Evolutionary conservation across 2,329 filamentous ascomycete species (phyloP), one percentile per base, ranked within the genome.

Genomic region (Pseudogymnoascus sp.): DNA sequence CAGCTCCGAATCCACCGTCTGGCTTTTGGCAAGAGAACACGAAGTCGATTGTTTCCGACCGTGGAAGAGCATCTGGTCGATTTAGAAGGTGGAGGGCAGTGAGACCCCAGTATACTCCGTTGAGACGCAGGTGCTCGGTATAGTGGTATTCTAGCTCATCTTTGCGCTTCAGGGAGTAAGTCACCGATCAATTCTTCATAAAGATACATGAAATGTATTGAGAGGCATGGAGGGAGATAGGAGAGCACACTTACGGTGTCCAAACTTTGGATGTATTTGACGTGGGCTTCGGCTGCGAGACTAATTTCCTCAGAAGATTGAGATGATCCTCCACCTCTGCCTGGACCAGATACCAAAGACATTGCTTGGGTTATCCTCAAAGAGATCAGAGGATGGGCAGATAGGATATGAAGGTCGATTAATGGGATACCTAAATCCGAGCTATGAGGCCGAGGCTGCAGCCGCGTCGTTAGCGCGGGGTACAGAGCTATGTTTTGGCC

Each of bases 81-180:
- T 86, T 84, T 62, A 99, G 84, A 28, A 97, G 81, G 77, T 96
- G 89, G 39, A 97, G 82, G 6, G 93, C 88, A 6, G 87, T 94
- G 62, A 99, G 77, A 12, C 94, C 94, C 94, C 94, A 99, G 75
- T 99, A 99, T 57, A 99, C 83, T 47, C 94, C 94, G 73, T 94
- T 97, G 62, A 99, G 82, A 64, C 94, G 91, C 67, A 99, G 81
- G 73, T 99, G 94, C 75, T 99, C 93, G 12, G 94, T 99, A 72
- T 97, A 81, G 89, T 93, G 97, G 78, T 97, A 99, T 74, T 97
- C 91, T 68, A 96, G 86, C 75, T 97, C 90, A 79, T 97, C 91
- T 77, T 89, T 91, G 72, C 89, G 87, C 85, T 88, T 76, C 68
- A 64, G 68, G 70, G 66, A 64, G 71, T 79, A 71, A 66, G 62